phyloP scores from a whole-genome alignment of 108 stramenopile genomes.

The Nitzschia sp. region DNA sequence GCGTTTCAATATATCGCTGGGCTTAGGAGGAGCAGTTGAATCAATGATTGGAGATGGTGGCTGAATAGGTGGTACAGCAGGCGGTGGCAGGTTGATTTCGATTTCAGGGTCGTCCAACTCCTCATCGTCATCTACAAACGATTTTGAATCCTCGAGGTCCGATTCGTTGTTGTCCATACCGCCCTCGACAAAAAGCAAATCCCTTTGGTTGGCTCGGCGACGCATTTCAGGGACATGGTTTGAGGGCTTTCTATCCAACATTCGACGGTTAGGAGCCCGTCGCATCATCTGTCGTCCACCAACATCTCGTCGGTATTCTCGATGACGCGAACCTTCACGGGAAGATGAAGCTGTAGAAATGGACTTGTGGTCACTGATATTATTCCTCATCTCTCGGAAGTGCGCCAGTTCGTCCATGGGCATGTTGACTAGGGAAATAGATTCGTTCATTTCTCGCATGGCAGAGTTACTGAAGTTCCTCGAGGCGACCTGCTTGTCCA shows the following conservation, averaged over 20 bases:
- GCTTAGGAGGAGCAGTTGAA: background rate
- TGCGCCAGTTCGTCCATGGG: conserved; percentile 10
- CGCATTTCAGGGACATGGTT: conserved; percentile 38
- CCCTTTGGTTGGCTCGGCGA: conserved; percentile 8
- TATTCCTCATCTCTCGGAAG: background rate
- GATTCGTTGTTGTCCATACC: background rate
- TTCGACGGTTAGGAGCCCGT: background rate
- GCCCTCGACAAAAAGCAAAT: conserved; percentile 27
- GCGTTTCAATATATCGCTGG: background rate
- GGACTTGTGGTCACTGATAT: background rate
- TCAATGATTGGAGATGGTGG: background rate
- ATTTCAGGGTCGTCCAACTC: background rate
- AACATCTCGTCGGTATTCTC: background rate
- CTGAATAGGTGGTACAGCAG: background rate
- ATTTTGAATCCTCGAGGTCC: background rate
- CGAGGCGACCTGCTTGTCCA: background rate
- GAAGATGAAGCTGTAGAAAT: background rate
- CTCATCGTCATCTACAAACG: background rate
- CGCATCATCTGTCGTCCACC: background rate
- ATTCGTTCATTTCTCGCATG: conserved; percentile 11
- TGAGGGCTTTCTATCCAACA: conserved; percentile 1
- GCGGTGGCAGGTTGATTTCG: background rate
- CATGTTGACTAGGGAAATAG: conserved; percentile 3
- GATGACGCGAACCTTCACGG: background rate
- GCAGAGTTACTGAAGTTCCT: background rate